These are phyloP conservation scores for Arthrinium puccinioides DNA, from an alignment of 2,329 filamentous ascomycete genomes.

Conservation along the genomic window DNA sequence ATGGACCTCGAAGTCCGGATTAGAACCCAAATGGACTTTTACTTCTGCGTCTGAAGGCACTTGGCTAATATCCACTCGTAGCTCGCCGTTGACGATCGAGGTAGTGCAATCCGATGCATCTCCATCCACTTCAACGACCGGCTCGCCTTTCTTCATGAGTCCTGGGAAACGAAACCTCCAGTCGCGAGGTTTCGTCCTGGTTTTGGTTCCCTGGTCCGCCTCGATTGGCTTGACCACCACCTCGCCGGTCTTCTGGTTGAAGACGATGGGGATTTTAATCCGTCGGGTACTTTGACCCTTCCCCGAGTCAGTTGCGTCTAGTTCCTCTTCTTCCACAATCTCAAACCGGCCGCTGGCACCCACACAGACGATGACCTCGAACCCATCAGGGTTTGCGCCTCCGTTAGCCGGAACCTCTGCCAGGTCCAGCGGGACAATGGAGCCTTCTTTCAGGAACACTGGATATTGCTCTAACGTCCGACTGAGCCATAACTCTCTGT, in stretches of 20 bases:
- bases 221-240: background rate
- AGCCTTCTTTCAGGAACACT: constrained; percentile 46
- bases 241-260: background rate
- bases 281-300: background rate
- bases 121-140: background rate
- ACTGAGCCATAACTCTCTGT: constrained; percentile 43
- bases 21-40: background rate
- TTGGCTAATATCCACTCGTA: background rate
- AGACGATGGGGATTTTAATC: constrained; percentile 1
- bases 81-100: background rate
- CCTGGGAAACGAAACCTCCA: constrained; percentile 1
- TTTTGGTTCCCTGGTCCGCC: background rate
- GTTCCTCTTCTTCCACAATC: constrained; percentile 36
- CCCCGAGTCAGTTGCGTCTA: background rate
- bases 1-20: background rate
- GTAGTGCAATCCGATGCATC: background rate
- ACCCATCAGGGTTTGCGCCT: constrained; percentile 32
- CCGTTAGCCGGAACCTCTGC: constrained; percentile 35
- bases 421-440: constrained; percentile 50
- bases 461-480: constrained; percentile 42
- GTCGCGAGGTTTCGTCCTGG: background rate
- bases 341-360: constrained; percentile 40
- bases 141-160: background rate
- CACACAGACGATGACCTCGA: constrained; percentile 42
- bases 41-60: background rate